Base-by-base conservation (phyloP, 2,329 filamentous ascomycete species). In the Sarocladium brachiariae region DNA sequence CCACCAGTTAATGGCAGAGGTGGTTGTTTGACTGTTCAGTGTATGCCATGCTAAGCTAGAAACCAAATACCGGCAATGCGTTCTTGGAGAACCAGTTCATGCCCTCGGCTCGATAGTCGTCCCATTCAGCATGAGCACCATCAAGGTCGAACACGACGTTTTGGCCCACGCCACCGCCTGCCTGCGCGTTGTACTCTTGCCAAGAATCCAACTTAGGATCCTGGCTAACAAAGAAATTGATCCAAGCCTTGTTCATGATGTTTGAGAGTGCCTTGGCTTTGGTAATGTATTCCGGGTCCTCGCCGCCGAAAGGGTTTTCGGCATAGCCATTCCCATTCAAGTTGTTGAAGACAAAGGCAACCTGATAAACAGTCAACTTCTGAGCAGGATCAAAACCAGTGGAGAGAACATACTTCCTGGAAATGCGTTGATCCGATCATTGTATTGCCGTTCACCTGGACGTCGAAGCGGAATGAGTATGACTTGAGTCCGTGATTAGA, bases 341-440 rank as follows among this genome's bases (percentile, higher is more conserved):
- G 53, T 62, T 65, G 51, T 64, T 60, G 53, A 74, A 74, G 31
- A 63, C 60, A 50, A 73, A 61, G 9, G 64, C 57, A 27, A 72
- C 59, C 31, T 70, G 18, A n/a, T n/a, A n/a, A n/a, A n/a, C n/a
- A n/a, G n/a, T n/a, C n/a, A n/a, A n/a, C 33, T 5, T 35, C 33
- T 14, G 30, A 31, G 14, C 30, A 31, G 18, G 6, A 35, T n/a
- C 33, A n/a, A n/a, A n/a, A 5, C 11, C 6, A 39, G 13, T 19
- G 18, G 16, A 39, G n/a, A 39, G 27, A 13, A 30, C 18, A 39
- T 35, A 56, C 52, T 50, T 58, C 63, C 39, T 62, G 57, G 56
- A 75, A 74, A 14, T 73, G 61, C 21, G 59, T 59, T 11, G 59
- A 53, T 18, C 56, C 56, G 14, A 56, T 53, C 18, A 31, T 53